Evolutionary conservation across 2,329 filamentous ascomycete genomes (phyloP).

Genomic region (Alternaria hordeiaustralica): DNA sequence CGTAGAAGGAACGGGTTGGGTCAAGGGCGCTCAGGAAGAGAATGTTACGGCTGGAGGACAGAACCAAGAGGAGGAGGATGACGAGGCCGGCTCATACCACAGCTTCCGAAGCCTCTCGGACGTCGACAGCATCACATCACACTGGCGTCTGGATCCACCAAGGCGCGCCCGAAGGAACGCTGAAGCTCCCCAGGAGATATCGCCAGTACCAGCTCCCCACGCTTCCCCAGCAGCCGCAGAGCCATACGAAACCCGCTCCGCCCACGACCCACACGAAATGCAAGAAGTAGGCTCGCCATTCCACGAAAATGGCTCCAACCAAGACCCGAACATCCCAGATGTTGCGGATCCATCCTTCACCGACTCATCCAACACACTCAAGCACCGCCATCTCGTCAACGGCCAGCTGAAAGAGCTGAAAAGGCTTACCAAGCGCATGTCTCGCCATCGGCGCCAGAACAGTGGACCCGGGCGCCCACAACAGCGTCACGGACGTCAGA

Average conservation of each 20-base stretch:
- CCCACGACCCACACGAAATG: neutral
- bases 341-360: neutral
- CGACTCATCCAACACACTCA: neutral
- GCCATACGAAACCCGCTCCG: neutral
- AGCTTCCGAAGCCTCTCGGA: constrained; percentile 4
- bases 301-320: neutral
- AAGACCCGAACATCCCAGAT: neutral
- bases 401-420: neutral
- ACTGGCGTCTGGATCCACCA: neutral
- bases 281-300: neutral
- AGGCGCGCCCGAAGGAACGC: too few species aligned
- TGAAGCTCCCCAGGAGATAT: neutral
- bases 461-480: neutral
- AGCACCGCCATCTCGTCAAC: constrained; percentile 6
- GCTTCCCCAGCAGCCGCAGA: neutral
- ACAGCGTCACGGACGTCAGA: neutral
- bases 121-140: neutral
- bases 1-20: neutral
- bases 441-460: neutral
- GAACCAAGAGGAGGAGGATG: neutral
- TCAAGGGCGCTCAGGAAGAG: neutral
- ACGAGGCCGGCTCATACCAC: neutral
- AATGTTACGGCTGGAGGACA: neutral
- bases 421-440: neutral
- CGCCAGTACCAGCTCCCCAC: neutral